Conservation (phyloP, 2,329 filamentous ascomycete species). For the Monilinia vaccinii-corymbosi region DNA sequence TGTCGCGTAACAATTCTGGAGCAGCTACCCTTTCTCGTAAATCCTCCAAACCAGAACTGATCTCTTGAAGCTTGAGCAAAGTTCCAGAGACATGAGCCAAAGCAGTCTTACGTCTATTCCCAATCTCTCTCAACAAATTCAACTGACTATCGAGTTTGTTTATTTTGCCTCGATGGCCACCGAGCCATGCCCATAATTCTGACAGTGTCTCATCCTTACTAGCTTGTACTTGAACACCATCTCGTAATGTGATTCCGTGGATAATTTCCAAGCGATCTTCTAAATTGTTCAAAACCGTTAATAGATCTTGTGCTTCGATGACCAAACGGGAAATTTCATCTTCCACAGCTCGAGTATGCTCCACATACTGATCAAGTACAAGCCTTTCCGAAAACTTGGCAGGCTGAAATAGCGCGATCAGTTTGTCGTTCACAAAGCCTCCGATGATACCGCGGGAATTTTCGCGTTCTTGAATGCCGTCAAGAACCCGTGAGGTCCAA, state of each 20-base stretch:
- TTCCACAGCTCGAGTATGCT: conserved; percentile 61
- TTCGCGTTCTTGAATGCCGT: conserved; percentile 26
- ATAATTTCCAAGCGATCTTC: conserved; percentile 64
- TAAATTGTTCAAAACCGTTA: conserved; percentile 55
- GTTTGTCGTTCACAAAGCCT: conserved; percentile 36
- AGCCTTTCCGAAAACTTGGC: conserved; percentile 49
- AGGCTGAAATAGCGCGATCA: conserved; percentile 53
- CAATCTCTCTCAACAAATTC: conserved; percentile 54
- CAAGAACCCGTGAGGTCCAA: conserved; percentile 53
- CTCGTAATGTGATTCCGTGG: conserved; percentile 56
- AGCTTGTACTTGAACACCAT: conserved; percentile 48
- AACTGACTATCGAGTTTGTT: conserved; percentile 56
- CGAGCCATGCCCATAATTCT: conserved; percentile 65
- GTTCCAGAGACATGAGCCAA: conserved; percentile 60
- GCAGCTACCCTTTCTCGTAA: conserved; percentile 61
- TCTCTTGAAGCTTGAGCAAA: conserved; percentile 64
- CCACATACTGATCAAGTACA: conserved; percentile 65
- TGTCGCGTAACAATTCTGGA: conserved; percentile 49
- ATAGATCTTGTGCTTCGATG: conserved; percentile 57
- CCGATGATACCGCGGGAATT: conserved; percentile 29
- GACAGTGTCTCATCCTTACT: conserved; percentile 58
- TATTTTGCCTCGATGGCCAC: conserved; percentile 54
- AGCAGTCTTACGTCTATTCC: conserved; percentile 54
- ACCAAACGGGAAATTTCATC: conserved; percentile 62
- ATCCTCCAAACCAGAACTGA: conserved; percentile 61